Evolutionary conservation across 139 green algal species (phyloP).

Genomic region (Micractinium conductrix): DNA sequence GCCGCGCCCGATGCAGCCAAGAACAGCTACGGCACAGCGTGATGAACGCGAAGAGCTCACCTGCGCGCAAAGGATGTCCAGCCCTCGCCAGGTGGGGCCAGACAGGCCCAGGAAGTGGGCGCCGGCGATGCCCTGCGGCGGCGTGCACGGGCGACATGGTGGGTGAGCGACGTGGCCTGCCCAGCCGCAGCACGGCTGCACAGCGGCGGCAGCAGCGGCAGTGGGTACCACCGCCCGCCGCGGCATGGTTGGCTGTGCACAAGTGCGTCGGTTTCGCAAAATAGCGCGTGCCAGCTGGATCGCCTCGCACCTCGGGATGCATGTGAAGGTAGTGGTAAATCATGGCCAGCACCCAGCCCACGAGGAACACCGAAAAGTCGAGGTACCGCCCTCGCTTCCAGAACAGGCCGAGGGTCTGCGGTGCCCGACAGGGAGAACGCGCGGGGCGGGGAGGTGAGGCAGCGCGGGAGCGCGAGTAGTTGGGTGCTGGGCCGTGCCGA

Average conservation of each 20-base stretch:
- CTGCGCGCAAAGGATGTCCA: constrained; percentile 42
- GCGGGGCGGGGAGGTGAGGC: too few relatives aligned
- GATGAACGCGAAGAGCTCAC: not conserved
- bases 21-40: too few relatives aligned
- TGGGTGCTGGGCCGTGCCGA: too few relatives aligned
- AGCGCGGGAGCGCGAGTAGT: too few relatives aligned
- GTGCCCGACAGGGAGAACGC: too few relatives aligned
- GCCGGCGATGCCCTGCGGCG: constrained; percentile 21
- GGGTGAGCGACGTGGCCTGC: not conserved
- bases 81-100: constrained; percentile 27
- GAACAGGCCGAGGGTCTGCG: constrained; percentile 23
- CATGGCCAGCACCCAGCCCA: constrained; percentile 28
- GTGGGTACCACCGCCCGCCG: too few relatives aligned
- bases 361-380: constrained; percentile 24
- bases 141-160: too few relatives aligned
- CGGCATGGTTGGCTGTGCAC: too few relatives aligned
- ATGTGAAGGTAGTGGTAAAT: constrained; percentile 28
- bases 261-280: too few relatives aligned
- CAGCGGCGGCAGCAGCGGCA: not conserved
- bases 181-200: not conserved
- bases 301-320: not conserved
- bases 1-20: too few relatives aligned
- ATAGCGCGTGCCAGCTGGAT: not conserved
- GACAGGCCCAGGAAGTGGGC: constrained; percentile 29
- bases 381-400: constrained; percentile 1